These are phyloP conservation scores for Apiospora hydei DNA, from an alignment of 2,329 filamentous ascomycete genomes.

Conservation along the genomic window DNA sequence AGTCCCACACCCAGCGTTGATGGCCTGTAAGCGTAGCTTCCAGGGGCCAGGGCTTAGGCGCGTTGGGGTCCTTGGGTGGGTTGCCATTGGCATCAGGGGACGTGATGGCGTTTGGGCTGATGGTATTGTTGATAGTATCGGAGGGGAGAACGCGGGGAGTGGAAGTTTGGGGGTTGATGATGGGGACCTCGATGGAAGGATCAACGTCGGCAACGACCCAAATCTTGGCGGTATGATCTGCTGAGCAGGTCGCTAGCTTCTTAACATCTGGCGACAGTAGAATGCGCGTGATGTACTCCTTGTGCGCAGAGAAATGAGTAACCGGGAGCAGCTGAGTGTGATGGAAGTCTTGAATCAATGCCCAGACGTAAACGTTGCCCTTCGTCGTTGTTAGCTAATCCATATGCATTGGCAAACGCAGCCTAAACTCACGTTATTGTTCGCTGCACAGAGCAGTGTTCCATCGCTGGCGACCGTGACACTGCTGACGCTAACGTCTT, in stretches of 20 bases:
- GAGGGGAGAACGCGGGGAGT: conserved; percentile 25
- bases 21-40: conserved; percentile 89
- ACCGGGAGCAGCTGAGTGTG: conserved; percentile 85
- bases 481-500: conserved; percentile 91
- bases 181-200: conserved; percentile 38
- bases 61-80: conserved; percentile 28
- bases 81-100: conserved; percentile 27
- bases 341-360: conserved; percentile 83
- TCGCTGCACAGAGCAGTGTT: conserved; percentile 89
- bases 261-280: conserved; percentile 93
- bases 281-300: conserved; percentile 90
- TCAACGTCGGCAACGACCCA: conserved; percentile 87
- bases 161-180: conserved; percentile 27
- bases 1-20: conserved; percentile 98
- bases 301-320: conserved; percentile 88
- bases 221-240: conserved; percentile 93
- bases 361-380: conserved; percentile 98
- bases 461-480: conserved; percentile 97
- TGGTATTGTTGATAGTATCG: conserved; percentile 22
- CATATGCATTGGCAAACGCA: conserved; percentile 7
- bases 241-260: conserved; percentile 91
- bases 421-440: conserved; percentile 72
- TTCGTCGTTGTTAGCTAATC: conserved; percentile 45
- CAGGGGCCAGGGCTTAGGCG: conserved; percentile 71
- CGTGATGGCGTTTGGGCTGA: conserved; percentile 20